A percentile compares a stretch with the other conserved stretches of the same genome.
Conservation (phyloP, 2,329 filamentous ascomycete species). For the Anisogramma anomala region DNA sequence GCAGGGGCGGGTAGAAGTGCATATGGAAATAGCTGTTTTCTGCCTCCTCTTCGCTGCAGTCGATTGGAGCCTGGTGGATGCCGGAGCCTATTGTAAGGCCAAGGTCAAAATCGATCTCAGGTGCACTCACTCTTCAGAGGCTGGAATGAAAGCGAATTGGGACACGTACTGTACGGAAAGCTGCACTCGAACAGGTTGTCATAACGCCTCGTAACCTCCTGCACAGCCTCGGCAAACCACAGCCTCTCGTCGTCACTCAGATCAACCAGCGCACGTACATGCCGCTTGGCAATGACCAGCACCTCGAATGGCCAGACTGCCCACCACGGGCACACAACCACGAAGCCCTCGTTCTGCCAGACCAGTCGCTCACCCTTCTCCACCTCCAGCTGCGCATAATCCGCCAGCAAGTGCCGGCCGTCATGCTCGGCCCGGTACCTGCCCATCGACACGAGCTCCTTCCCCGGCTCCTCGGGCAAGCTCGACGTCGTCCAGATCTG, state of each 20-base stretch:
- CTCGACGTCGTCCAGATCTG: slow-evolving; percentile 93
- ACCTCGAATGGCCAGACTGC: slow-evolving; percentile 95
- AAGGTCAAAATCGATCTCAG: background rate
- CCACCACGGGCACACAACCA: slow-evolving; percentile 95
- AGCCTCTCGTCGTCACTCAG: slow-evolving; percentile 58
- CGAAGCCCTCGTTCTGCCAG: slow-evolving; percentile 74
- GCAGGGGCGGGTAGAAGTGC: slow-evolving; percentile 91
- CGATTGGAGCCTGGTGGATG: slow-evolving; percentile 85
- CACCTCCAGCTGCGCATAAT: slow-evolving; percentile 76
- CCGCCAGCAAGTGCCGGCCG: slow-evolving; percentile 66
- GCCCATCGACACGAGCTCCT: slow-evolving; percentile 66
- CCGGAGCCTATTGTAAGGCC: slow-evolving; percentile 54
- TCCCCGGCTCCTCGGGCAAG: slow-evolving; percentile 75
- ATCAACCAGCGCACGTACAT: slow-evolving; percentile 77
- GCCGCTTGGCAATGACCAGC: slow-evolving; percentile 73
- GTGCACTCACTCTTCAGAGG: too few relatives aligned
- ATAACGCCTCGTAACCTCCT: slow-evolving; percentile 81
- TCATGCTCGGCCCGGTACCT: slow-evolving; percentile 65
- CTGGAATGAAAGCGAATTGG: too few relatives aligned
- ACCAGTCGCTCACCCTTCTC: slow-evolving; percentile 76
- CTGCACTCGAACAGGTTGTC: slow-evolving; percentile 95
- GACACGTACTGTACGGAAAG: slow-evolving; percentile 77
- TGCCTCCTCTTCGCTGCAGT: slow-evolving; percentile 69
- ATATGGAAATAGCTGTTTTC: slow-evolving; percentile 87
- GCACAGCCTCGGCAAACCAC: slow-evolving; percentile 70